phyloP scores from a whole-genome alignment of 441 rosid species.

The Erodium chrysanthum region DNA sequence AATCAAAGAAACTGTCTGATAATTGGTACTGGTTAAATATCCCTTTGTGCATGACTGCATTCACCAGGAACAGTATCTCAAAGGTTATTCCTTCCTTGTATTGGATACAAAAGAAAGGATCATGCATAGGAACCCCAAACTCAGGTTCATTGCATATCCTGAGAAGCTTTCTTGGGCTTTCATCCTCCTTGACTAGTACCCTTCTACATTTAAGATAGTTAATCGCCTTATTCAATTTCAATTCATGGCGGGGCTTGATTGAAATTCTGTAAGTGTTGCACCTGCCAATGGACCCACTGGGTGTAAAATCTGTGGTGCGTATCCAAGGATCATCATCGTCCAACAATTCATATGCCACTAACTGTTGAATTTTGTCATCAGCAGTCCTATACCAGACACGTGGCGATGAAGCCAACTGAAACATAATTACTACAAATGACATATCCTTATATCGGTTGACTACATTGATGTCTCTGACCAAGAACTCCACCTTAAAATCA shows the following conservation, averaged over 20 bases:
- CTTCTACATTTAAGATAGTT: conserved; percentile 41
- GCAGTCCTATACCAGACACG: conserved; percentile 77
- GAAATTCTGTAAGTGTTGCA: conserved; percentile 54
- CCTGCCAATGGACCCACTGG: conserved; percentile 66
- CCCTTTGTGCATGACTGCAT: conserved; percentile 65
- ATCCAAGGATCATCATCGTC: conserved; percentile 99
- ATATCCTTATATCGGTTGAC: conserved; percentile 38
- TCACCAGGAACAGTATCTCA: conserved; percentile 62
- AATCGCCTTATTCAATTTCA: conserved; percentile 43
- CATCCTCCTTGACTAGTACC: conserved; percentile 32
- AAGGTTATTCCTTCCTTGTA: conserved; percentile 45
- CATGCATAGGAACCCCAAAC: conserved; percentile 42
- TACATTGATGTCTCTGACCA: conserved; percentile 57
- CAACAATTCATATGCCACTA: conserved; percentile 50
- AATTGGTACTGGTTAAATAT: conserved; percentile 62
- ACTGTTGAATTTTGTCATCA: conserved; percentile 52
- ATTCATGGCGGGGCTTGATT: conserved; percentile 54
- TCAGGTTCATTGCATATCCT: conserved; percentile 45
- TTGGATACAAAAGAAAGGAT: conserved; percentile 53
- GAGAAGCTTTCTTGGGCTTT: conserved; percentile 27
- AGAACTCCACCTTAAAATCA: conserved; percentile 69
- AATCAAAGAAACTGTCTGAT: conserved; percentile 49
- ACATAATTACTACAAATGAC: conserved; percentile 35
- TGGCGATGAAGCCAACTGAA: conserved; percentile 72
- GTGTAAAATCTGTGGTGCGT: conserved; percentile 76